These are phyloP conservation scores for Sanghuangporus sanghuang DNA, from an alignment of 1,284 basidiomycete species.

Conservation along the genomic window DNA sequence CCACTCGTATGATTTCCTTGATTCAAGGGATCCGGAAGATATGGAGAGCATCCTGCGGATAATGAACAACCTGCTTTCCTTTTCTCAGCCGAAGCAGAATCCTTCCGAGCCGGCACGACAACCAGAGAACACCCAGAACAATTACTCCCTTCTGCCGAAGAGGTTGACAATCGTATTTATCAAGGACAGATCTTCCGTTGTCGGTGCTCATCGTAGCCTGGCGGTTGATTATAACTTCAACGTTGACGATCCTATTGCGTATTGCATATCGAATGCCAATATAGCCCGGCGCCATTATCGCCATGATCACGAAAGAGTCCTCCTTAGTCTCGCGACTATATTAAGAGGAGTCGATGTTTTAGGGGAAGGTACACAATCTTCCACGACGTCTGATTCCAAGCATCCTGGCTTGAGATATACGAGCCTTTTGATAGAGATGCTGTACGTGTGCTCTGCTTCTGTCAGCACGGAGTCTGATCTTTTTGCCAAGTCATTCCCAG, in stretches of 20 bases:
- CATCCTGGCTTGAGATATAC: conserved; percentile 2
- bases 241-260: conserved; percentile 35
- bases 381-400: neutral
- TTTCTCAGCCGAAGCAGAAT: conserved; percentile 45
- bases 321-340: conserved; percentile 54
- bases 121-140: conserved; percentile 29
- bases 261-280: conserved; percentile 56
- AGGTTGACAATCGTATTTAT: conserved; percentile 64
- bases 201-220: conserved; percentile 55
- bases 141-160: conserved; percentile 38
- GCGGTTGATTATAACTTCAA: conserved; percentile 60
- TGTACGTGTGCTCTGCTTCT: conserved; percentile 14
- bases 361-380: neutral
- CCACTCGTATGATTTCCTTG: conserved; percentile 31
- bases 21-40: conserved; percentile 40
- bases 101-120: conserved; percentile 29
- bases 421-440: conserved; percentile 19
- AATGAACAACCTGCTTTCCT: conserved; percentile 68
- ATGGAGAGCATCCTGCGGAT: conserved; percentile 55
- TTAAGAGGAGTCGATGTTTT: conserved; percentile 26
- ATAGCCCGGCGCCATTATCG: conserved; percentile 57
- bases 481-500: conserved; percentile 50
- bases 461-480: neutral
- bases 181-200: conserved; percentile 49
- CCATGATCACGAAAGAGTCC: conserved; percentile 71